A percentile compares a stretch with the other conserved stretches of the same genome.
Evolutionary conservation across 306 rosid species (phyloP).

Genomic region (Trifolium pratense): DNA sequence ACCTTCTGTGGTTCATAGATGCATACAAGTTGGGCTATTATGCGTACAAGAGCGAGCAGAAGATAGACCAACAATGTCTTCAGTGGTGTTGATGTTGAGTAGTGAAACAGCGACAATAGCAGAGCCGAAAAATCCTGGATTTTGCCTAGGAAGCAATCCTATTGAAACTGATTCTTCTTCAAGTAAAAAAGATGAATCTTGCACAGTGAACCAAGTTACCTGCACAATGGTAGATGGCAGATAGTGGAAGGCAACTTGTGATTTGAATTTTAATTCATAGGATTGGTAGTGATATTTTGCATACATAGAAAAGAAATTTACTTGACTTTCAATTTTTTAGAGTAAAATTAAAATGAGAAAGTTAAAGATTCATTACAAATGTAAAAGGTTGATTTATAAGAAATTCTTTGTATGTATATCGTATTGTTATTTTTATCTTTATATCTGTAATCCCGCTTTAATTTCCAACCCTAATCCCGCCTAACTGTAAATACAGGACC

Average conservation of each 20-base stretch:
- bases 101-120: constrained; percentile 51
- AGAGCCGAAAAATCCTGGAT: constrained; percentile 53
- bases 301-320: background rate
- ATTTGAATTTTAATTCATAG: background rate
- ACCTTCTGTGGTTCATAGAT: constrained; percentile 56
- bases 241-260: constrained; percentile 32
- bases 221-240: constrained; percentile 58
- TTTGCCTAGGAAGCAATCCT: constrained; percentile 51
- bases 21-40: constrained; percentile 52
- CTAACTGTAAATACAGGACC: no score
- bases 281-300: background rate
- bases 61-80: constrained; percentile 59
- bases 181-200: constrained; percentile 52
- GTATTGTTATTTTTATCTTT: background rate
- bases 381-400: background rate
- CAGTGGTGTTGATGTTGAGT: constrained; percentile 57
- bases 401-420: background rate
- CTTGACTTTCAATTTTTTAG: background rate
- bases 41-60: constrained; percentile 63
- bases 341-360: background rate
- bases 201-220: constrained; percentile 54
- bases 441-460: no score
- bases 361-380: background rate
- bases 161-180: constrained; percentile 51
- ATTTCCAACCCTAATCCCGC: no score